phyloP scores from a whole-genome alignment of 1,284 basidiomycete genomes.

The Leccinum angustisporum region DNA sequence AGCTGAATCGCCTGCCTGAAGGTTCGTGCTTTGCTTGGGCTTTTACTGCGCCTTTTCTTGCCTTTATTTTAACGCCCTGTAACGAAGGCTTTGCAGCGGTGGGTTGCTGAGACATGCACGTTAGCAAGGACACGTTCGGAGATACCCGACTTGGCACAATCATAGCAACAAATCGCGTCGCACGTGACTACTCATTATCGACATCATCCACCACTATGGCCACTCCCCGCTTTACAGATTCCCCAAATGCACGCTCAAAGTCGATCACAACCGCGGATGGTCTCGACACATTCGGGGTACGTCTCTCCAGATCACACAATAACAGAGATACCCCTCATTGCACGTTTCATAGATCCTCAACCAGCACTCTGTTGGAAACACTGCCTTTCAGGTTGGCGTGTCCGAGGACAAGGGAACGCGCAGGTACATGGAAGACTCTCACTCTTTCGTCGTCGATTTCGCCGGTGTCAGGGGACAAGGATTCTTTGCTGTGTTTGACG shows the following conservation, averaged over 20 bases:
- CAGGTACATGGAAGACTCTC: conserved; percentile 96
- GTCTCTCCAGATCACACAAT: conserved; percentile 27
- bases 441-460: conserved; percentile 95
- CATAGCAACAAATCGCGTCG: conserved; percentile 12
- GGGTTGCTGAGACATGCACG: conserved; percentile 87
- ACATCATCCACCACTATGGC: conserved; percentile 23
- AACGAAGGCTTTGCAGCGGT: conserved; percentile 79
- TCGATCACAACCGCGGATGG: conserved; percentile 71
- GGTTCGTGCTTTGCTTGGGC: conserved; percentile 89
- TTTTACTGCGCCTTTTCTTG: conserved; percentile 84
- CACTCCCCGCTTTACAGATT: conserved; percentile 30
- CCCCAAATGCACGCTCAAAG: conserved; percentile 70
- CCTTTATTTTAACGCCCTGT: conserved; percentile 86
- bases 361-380: conserved; percentile 55
- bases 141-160: conserved; percentile 28
- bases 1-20: conserved; percentile 43
- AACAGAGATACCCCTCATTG: conserved; percentile 4
- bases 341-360: conserved; percentile 48
- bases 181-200: conserved; percentile 28
- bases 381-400: conserved; percentile 81
- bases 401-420: conserved; percentile 90
- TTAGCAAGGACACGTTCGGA: conserved; percentile 24
- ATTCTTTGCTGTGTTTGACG: conserved; percentile 98
- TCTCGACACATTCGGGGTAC: conserved; percentile 73
- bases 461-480: conserved; percentile 90